Evolutionary conservation across 2,329 filamentous ascomycete species (phyloP).

Genomic region (Tolypocladium guangdongense): DNA sequence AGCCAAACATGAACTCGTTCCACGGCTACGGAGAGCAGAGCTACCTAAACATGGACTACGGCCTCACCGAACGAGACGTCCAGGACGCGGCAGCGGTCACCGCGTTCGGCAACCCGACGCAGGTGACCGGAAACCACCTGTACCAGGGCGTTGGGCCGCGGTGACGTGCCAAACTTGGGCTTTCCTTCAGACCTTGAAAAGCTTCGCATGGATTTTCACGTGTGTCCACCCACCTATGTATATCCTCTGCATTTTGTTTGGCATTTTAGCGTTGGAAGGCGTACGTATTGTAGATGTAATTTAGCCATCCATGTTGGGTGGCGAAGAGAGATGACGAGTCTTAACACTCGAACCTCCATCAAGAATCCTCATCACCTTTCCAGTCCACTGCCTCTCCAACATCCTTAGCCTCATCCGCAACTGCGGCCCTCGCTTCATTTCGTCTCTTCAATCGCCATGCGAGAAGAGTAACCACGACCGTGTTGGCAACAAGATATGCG

Average conservation of each 20-base stretch:
- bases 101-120: constrained; percentile 10
- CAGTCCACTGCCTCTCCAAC: constrained; percentile 43
- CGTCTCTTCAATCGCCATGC: constrained; percentile 45
- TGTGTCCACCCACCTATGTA: not conserved
- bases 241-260: not conserved
- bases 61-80: constrained; percentile 9
- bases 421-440: constrained; percentile 40
- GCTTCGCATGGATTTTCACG: not conserved
- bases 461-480: constrained; percentile 39
- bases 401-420: constrained; percentile 32
- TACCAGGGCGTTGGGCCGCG: constrained; percentile 12
- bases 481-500: constrained; percentile 50
- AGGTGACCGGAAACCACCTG: constrained; percentile 10
- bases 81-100: constrained; percentile 7
- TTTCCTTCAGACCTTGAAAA: not conserved
- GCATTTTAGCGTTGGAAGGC: not conserved
- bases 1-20: constrained; percentile 8
- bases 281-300: not conserved
- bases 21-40: constrained; percentile 10
- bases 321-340: not conserved
- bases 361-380: constrained; percentile 49
- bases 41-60: constrained; percentile 15
- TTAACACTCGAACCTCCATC: constrained; percentile 55
- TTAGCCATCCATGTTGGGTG: not conserved
- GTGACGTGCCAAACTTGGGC: not conserved